These are phyloP conservation scores for Marasmius oreades DNA, from an alignment of 1,284 basidiomycete species.

Conservation along the genomic window DNA sequence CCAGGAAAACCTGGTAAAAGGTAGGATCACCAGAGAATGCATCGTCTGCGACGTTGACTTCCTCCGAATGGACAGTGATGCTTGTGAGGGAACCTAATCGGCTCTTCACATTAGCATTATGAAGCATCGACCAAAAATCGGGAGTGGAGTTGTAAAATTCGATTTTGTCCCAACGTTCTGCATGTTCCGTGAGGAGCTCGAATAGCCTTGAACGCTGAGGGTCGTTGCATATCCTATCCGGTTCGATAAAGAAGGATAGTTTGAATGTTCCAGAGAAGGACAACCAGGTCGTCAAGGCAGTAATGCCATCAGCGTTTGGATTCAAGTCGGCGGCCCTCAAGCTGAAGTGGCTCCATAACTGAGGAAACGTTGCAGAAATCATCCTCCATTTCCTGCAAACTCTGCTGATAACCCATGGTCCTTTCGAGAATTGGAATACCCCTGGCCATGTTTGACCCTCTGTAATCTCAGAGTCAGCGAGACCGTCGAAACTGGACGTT, in stretches of 20 bases:
- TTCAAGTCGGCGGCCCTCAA: neutral
- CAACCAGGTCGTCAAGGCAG: neutral
- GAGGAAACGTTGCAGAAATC: neutral
- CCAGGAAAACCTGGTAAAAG: neutral
- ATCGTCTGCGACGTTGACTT: neutral
- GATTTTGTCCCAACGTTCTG: constrained; percentile 1
- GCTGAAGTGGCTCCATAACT: neutral
- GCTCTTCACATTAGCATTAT: neutral
- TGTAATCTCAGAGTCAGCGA: too few species aligned
- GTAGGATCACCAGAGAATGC: neutral
- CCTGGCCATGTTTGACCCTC: neutral
- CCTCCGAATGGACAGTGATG: neutral
- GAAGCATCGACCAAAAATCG: neutral
- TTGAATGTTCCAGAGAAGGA: neutral
- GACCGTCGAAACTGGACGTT: neutral
- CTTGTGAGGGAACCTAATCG: neutral
- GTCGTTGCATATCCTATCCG: neutral
- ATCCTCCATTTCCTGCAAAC: neutral
- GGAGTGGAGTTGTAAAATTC: neutral
- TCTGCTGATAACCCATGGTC: neutral
- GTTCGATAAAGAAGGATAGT: neutral
- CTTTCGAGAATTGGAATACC: neutral
- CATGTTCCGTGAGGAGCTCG: neutral
- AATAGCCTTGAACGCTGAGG: neutral
- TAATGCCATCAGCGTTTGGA: neutral